Percentiles rank a stretch among this genome's conserved stretches.
Conservation (phyloP, 495 filamentous ascomycete genomes). For the Neurospora sp. region DNA sequence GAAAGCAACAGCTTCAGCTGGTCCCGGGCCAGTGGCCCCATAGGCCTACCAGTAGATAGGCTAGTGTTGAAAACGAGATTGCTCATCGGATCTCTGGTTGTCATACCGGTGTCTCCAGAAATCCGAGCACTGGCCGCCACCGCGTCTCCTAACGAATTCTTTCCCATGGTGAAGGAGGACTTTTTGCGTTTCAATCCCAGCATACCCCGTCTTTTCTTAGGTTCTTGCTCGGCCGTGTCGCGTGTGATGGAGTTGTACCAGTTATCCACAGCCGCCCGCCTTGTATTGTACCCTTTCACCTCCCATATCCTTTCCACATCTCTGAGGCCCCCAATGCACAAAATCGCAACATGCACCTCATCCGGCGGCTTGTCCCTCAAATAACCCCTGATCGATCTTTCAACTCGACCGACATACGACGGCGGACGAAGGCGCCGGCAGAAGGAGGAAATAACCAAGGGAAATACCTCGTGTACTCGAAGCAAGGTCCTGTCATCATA, state of each 20-base stretch:
- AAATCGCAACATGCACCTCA: slow-evolving; percentile 43
- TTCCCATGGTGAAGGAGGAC: slow-evolving; percentile 20
- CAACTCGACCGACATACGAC: slow-evolving; percentile 44
- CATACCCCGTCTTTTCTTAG: slow-evolving; percentile 37
- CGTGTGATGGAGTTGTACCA: slow-evolving; percentile 40
- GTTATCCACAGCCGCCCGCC: slow-evolving; percentile 39
- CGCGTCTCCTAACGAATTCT: slow-evolving; percentile 6
- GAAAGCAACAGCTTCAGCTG: slow-evolving; percentile 35
- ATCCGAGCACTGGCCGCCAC: background rate
- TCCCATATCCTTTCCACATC: slow-evolving; percentile 48
- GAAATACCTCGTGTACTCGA: slow-evolving; percentile 45
- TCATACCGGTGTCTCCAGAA: background rate
- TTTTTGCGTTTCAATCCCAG: slow-evolving; percentile 41
- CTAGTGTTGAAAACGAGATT: slow-evolving; percentile 41
- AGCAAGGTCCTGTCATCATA: slow-evolving; percentile 46
- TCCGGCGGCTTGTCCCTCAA: slow-evolving; percentile 43
- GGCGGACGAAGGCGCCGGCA: slow-evolving; percentile 44
- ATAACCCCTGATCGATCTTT: slow-evolving; percentile 47
- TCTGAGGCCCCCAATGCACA: slow-evolving; percentile 44
- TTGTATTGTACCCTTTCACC: slow-evolving; percentile 45
- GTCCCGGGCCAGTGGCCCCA: slow-evolving; percentile 36
- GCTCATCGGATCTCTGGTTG: background rate
- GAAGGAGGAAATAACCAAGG: slow-evolving; percentile 45
- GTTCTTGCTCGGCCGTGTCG: slow-evolving; percentile 28
- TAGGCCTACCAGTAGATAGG: slow-evolving; percentile 43